Percentiles rank a stretch among this genome's conserved stretches.
Conservation (phyloP, 2,329 filamentous ascomycete species). For the Huntiella abstrusa region DNA sequence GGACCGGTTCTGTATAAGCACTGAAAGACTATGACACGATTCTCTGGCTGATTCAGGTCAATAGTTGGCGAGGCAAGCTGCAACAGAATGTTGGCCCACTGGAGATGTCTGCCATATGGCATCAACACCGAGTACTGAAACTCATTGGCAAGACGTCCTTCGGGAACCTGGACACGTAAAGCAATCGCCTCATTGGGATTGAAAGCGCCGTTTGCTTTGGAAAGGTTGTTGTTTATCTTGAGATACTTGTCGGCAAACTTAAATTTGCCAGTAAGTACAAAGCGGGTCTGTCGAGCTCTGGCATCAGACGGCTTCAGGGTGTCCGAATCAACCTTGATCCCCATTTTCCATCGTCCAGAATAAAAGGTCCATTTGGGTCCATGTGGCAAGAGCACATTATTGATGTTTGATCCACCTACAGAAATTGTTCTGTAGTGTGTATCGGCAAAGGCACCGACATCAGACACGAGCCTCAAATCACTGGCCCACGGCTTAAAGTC, state of each 20-base stretch:
- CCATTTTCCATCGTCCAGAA: constrained; percentile 15
- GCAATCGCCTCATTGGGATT: constrained; percentile 34
- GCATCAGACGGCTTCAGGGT: too few relatives aligned
- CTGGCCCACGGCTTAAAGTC: constrained; percentile 15
- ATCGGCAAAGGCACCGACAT: constrained; percentile 18
- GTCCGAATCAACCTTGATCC: too few relatives aligned
- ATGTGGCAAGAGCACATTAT: constrained; percentile 26
- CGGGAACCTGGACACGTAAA: constrained; percentile 27
- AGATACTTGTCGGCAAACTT: too few relatives aligned
- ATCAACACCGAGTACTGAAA: constrained; percentile 33
- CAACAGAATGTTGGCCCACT: constrained; percentile 36
- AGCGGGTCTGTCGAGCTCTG: too few relatives aligned
- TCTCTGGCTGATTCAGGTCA: constrained; percentile 31
- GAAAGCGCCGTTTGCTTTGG: constrained; percentile 14
- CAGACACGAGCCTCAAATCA: constrained; percentile 15
- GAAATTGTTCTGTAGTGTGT: constrained; percentile 18
- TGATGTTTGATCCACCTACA: constrained; percentile 15
- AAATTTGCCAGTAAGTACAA: too few relatives aligned
- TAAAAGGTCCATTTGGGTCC: constrained; percentile 23
- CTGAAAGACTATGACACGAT: constrained; percentile 29
- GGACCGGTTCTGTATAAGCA: constrained; percentile 28
- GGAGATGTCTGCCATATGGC: constrained; percentile 26
- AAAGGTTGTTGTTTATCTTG: too few relatives aligned
- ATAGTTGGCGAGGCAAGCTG: constrained; percentile 29
- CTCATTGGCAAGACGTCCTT: constrained; percentile 29